phyloP scores from a whole-genome alignment of 2,329 filamentous ascomycete species.

The Dryadomyces sulphureus region DNA sequence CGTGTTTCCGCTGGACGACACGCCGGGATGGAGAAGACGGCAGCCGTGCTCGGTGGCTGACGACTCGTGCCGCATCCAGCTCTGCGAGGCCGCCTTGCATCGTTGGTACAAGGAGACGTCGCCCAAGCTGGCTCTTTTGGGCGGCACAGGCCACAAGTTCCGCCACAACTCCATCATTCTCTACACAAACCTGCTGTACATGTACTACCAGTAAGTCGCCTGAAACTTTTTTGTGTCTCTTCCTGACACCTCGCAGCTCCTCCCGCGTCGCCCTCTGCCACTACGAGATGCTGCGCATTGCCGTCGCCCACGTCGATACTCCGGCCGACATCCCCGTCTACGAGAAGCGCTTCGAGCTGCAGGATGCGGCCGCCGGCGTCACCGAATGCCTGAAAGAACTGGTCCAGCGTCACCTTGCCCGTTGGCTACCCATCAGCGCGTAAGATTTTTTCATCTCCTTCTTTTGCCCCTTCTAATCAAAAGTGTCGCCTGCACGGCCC shows the following conservation, averaged over 20 bases:
- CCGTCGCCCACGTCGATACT: constrained; percentile 22
- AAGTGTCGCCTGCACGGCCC: constrained; percentile 9
- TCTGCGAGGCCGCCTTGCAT: constrained; percentile 8
- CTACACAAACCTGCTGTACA: constrained; percentile 12
- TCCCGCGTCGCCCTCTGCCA: constrained; percentile 11
- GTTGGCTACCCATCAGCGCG: constrained; percentile 12
- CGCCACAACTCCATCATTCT: constrained; percentile 11
- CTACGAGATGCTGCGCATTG: constrained; percentile 17
- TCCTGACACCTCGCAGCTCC: constrained; percentile 2
- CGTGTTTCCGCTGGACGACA: constrained; percentile 11
- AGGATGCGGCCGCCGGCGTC: constrained; percentile 9
- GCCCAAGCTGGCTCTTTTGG: constrained; percentile 7
- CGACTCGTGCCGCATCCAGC: constrained; percentile 6
- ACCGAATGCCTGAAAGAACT: constrained; percentile 11
- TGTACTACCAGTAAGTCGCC: constrained; percentile 10
- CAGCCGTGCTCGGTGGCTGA: constrained; percentile 3
- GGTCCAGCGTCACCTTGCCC: constrained; percentile 10
- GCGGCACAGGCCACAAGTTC: constrained; percentile 4
- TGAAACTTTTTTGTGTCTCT: neutral
- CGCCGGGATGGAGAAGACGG: constrained; percentile 9
- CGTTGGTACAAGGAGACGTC: constrained; percentile 9
- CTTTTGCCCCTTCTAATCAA: neutral
- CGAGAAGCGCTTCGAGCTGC: constrained; percentile 10
- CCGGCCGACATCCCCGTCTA: constrained; percentile 2
- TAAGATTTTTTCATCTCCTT: neutral